phyloP scores from a whole-genome alignment of 129 eudicot genomes.

The Heracleum sosnowskyi region DNA sequence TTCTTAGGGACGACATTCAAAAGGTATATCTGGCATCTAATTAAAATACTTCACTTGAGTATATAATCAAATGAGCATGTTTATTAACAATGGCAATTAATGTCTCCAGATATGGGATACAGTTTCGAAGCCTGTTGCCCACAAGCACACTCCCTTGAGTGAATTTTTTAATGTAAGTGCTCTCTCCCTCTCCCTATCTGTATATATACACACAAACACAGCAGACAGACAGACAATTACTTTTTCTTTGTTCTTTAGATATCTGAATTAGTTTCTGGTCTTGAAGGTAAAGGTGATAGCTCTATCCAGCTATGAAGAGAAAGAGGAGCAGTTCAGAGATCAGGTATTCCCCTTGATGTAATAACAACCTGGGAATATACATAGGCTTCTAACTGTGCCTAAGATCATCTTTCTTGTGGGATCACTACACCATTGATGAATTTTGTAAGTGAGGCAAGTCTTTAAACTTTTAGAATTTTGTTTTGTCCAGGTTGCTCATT shows the following conservation, averaged over 20 bases:
- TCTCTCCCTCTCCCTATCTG: neutral
- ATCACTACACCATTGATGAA: neutral
- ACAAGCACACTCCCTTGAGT: constrained; percentile 56
- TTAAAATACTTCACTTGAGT: neutral
- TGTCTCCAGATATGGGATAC: constrained; percentile 53
- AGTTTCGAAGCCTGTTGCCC: constrained; percentile 46
- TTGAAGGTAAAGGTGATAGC: constrained; percentile 58
- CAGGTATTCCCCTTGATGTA: constrained; percentile 29
- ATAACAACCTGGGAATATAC: neutral
- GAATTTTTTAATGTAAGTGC: constrained; percentile 50
- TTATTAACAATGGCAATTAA: neutral
- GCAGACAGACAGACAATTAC: neutral
- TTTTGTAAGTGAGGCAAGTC: neutral
- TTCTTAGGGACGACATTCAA: constrained; percentile 59
- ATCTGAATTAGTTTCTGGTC: constrained; percentile 10
- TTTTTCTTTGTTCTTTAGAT: neutral
- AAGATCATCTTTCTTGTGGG: neutral
- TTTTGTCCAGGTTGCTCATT: constrained; percentile 35
- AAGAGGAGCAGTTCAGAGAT: constrained; percentile 55
- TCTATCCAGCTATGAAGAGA: constrained; percentile 52
- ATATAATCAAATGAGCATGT: neutral
- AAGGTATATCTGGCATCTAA: constrained; percentile 31
- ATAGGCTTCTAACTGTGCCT: neutral
- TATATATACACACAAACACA: neutral
- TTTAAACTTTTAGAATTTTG: neutral